A percentile compares a stretch with the other conserved stretches of the same genome.
Evolutionary conservation across 805 yeast genomes (phyloP).

Genomic region (Starmerella sp.): DNA sequence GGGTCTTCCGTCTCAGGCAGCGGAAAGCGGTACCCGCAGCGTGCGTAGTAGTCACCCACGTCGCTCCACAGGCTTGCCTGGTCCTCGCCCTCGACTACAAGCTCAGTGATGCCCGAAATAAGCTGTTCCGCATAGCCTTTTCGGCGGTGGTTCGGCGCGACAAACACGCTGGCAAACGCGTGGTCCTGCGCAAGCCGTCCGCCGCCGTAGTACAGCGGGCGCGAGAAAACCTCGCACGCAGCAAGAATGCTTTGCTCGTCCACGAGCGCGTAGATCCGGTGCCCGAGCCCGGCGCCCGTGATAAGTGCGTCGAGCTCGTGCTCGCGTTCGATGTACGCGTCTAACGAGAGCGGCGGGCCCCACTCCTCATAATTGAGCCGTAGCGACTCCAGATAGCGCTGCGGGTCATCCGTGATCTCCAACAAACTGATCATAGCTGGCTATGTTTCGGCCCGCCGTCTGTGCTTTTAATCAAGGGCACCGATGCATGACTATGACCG

Average conservation of each 20-base stretch:
- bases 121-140: slow-evolving; percentile 5
- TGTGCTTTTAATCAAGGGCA: neutral
- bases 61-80: slow-evolving; percentile 17
- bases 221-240: slow-evolving; percentile 16
- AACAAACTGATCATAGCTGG: neutral
- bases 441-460: neutral
- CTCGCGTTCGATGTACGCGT: slow-evolving; percentile 10
- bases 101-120: neutral
- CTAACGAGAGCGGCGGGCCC: slow-evolving; percentile 10
- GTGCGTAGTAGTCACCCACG: slow-evolving; percentile 15
- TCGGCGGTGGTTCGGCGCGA: slow-evolving; percentile 3
- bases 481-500: neutral
- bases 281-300: neutral
- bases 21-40: slow-evolving; percentile 11
- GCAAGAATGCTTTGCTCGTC: slow-evolving; percentile 1
- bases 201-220: slow-evolving; percentile 14
- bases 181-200: slow-evolving; percentile 4
- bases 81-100: neutral
- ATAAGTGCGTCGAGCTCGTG: neutral
- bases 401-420: slow-evolving; percentile 10
- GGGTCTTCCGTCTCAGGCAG: neutral
- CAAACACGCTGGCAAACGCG: slow-evolving; percentile 14
- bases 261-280: slow-evolving; percentile 8
- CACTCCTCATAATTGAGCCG: slow-evolving; percentile 9
- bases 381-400: neutral